phyloP scores from a whole-genome alignment of 1,139 yeast genomes.

The Zygosaccharomyces pseudobailii region DNA sequence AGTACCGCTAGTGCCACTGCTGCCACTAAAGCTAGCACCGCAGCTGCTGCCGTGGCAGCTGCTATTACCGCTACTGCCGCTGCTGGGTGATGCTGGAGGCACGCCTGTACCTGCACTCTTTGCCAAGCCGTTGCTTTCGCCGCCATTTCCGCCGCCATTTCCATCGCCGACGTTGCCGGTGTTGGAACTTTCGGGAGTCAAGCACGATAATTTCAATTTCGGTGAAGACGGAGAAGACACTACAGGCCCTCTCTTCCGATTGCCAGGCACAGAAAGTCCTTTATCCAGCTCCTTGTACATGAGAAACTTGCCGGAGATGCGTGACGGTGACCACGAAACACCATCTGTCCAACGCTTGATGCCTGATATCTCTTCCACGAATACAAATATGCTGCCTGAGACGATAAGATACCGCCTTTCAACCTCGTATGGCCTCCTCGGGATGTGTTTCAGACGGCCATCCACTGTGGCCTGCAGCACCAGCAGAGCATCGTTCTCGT shows the following conservation, averaged over 20 bases:
- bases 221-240: neutral
- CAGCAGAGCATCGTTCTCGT: conserved; percentile 77
- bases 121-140: neutral
- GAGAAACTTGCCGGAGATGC: conserved; percentile 77
- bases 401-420: conserved; percentile 63
- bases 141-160: neutral
- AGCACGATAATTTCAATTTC: too few species aligned
- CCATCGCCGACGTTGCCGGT: neutral
- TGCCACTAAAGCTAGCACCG: too few species aligned
- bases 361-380: conserved; percentile 75
- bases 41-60: too few species aligned
- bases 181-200: too few species aligned
- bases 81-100: neutral
- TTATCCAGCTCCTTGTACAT: conserved; percentile 73
- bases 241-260: conserved; percentile 9
- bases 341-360: conserved; percentile 96
- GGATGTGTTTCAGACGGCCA: conserved; percentile 57
- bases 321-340: conserved; percentile 83
- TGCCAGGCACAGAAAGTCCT: neutral
- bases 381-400: conserved; percentile 80
- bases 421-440: conserved; percentile 76
- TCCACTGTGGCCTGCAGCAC: conserved; percentile 75
- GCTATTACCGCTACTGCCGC: neutral
- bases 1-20: too few species aligned
- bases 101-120: too few species aligned